phyloP scores from a whole-genome alignment of 78 protist genomes.

The Dictyostelium intermedium region DNA sequence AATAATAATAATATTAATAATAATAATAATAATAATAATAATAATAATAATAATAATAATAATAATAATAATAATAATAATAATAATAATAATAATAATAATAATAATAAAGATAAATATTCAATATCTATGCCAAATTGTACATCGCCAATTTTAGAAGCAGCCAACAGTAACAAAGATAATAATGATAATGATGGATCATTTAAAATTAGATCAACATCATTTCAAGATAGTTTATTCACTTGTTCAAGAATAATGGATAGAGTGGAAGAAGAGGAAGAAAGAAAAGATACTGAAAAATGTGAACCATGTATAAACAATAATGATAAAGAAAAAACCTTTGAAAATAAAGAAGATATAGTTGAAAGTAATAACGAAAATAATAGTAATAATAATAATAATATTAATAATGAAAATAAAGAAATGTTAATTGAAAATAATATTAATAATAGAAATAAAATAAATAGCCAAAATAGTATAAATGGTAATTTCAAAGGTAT shows the following conservation, averaged over 20 bases:
- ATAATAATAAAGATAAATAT: not conserved
- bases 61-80: not conserved
- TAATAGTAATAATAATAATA: not conserved
- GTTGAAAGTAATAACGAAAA: too few relatives aligned
- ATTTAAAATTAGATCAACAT: slow-evolving; percentile 3
- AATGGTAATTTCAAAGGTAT: not conserved
- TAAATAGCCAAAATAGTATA: not conserved
- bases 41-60: not conserved
- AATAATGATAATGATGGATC: not conserved
- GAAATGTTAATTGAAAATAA: not conserved
- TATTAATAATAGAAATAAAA: not conserved
- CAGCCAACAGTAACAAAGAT: not conserved
- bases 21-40: not conserved
- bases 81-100: not conserved
- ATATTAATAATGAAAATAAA: not conserved
- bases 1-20: not conserved
- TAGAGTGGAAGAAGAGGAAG: not conserved
- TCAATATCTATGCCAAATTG: not conserved
- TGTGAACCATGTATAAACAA: not conserved
- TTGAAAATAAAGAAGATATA: not conserved
- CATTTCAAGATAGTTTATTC: not conserved
- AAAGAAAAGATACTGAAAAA: not conserved
- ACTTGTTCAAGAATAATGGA: not conserved
- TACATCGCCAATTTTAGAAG: not conserved
- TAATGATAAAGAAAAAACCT: too few relatives aligned